phyloP scores from a whole-genome alignment of 331 rosid genomes.

The Dryas integrifolia region DNA sequence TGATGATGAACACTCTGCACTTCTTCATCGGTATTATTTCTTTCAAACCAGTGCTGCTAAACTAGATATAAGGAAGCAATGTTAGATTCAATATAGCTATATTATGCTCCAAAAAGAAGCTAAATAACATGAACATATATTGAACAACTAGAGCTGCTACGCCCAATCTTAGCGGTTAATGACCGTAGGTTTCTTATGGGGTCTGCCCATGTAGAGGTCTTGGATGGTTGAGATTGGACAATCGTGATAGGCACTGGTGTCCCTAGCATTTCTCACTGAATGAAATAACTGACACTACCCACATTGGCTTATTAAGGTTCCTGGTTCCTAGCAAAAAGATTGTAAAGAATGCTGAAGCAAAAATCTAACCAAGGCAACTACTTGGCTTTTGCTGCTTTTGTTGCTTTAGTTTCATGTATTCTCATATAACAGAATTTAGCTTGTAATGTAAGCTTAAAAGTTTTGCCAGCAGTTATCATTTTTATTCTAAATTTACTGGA shows the following conservation, averaged over 20 bases:
- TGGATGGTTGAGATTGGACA: neutral
- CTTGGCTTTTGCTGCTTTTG: neutral
- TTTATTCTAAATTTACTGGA: too few species aligned
- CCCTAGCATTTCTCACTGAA: neutral
- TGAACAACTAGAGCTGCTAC: neutral
- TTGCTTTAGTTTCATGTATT: neutral
- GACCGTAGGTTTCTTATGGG: neutral
- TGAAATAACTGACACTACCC: neutral
- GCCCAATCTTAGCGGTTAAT: neutral
- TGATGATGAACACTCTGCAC: slow-evolving; percentile 89
- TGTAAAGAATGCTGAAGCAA: slow-evolving; percentile 1
- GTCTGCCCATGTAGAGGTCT: neutral
- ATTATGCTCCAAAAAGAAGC: neutral
- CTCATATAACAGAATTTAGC: neutral
- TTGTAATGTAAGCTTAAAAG: neutral
- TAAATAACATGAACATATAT: neutral
- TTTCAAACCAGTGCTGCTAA: slow-evolving; percentile 27
- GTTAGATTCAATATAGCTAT: neutral
- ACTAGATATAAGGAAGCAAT: neutral
- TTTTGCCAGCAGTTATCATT: neutral
- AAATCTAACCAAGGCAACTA: neutral
- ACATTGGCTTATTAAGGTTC: neutral
- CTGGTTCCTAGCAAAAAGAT: neutral
- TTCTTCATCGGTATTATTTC: slow-evolving; percentile 80
- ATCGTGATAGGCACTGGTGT: neutral